A percentile compares a stretch with the other conserved stretches of the same genome.
These are phyloP conservation scores for Pouteria glomerata DNA, from an alignment of 148 eudicot genomes.

Conservation along the genomic window DNA sequence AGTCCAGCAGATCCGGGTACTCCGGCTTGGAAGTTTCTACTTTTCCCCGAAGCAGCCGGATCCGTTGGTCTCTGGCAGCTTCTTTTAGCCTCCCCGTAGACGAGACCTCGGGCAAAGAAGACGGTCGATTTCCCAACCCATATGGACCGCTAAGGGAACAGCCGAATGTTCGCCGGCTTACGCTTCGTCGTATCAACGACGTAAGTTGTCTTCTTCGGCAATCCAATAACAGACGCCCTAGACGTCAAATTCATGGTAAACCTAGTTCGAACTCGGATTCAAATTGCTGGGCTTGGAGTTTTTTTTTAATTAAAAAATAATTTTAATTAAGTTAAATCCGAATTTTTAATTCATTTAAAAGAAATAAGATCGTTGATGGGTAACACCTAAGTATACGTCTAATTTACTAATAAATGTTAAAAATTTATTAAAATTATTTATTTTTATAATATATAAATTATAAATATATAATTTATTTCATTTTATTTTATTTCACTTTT, in stretches of 20 bases:
- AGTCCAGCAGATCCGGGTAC: conserved; percentile 29
- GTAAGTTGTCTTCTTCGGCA: conserved; percentile 58
- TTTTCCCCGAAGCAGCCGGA: neutral
- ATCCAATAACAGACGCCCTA: conserved; percentile 44
- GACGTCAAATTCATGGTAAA: conserved; percentile 30
- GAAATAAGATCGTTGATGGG: no score
- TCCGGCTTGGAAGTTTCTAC: neutral
- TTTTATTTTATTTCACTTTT: no score
- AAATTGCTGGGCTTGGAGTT: conserved; percentile 17
- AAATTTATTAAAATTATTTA: no score
- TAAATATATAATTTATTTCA: no score
- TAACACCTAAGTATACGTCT: no score
- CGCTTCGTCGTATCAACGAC: conserved; percentile 37
- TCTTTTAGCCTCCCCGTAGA: conserved; percentile 67
- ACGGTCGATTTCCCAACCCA: conserved; percentile 12
- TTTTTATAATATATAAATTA: no score
- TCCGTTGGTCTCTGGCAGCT: conserved; percentile 26
- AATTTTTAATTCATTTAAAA: no score
- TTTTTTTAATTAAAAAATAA: no score
- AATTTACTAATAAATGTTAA: no score
- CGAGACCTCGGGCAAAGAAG: conserved; percentile 72
- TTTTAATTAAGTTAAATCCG: no score
- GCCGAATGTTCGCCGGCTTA: conserved; percentile 30
- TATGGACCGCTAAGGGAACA: conserved; percentile 40
- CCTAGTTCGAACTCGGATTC: conserved; percentile 27